Evolutionary conservation across 129 eudicot species (phyloP).

Genomic region (Saussurea involucrata): DNA sequence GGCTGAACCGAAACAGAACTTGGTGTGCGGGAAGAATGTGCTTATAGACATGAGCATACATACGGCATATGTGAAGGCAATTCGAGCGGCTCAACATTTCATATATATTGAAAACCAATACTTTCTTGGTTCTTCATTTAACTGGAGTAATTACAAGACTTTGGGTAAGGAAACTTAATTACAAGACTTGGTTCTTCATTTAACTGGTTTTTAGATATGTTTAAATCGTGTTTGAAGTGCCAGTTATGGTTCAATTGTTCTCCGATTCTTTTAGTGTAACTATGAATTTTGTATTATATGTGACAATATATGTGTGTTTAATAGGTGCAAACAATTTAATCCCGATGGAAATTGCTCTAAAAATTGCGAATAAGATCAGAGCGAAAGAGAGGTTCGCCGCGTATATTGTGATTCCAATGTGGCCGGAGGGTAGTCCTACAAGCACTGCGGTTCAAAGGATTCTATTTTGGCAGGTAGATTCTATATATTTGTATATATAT

Average conservation of each 20-base stretch:
- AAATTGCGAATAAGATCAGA: constrained; percentile 77
- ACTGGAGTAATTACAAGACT: constrained; percentile 59
- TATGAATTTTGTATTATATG: neutral
- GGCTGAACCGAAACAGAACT: constrained; percentile 51
- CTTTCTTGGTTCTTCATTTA: constrained; percentile 87
- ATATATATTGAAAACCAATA: constrained; percentile 91
- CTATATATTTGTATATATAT: too few species aligned
- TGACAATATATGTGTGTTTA: neutral
- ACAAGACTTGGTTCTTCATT: too few species aligned
- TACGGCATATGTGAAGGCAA: constrained; percentile 86
- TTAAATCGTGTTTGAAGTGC: neutral
- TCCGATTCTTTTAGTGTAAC: neutral
- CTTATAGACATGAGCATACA: constrained; percentile 98
- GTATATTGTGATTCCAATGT: constrained; percentile 89
- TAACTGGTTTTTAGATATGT: neutral
- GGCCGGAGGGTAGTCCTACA: constrained; percentile 96
- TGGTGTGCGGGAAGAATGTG: constrained; percentile 91
- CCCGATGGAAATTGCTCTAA: constrained; percentile 93
- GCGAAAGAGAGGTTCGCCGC: constrained; percentile 90
- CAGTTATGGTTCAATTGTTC: neutral
- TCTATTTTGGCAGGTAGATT: constrained; percentile 92
- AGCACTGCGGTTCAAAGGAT: constrained; percentile 70
- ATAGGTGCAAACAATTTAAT: constrained; percentile 94
- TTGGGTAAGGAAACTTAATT: constrained; percentile 56
- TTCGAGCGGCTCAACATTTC: constrained; percentile 92